A percentile compares a stretch with the other conserved stretches of the same genome.
Evolutionary conservation across 495 filamentous ascomycete genomes (phyloP).

Genomic region (Lasiosphaeris hirsuta): DNA sequence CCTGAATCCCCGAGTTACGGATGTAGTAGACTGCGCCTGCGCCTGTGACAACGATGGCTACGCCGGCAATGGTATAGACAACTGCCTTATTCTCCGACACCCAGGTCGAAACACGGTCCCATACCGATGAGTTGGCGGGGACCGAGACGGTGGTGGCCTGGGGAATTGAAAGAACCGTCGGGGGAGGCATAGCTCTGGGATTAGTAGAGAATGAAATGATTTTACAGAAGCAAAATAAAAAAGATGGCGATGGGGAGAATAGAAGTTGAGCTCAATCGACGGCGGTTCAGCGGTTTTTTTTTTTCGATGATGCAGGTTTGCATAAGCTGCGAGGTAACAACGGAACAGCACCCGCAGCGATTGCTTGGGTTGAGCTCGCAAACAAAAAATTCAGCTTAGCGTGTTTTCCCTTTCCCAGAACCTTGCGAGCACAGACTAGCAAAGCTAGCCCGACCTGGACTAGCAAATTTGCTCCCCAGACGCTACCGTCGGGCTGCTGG

Average conservation of each 20-base stretch:
- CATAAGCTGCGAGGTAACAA: conserved; percentile 15
- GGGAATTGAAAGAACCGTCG: conserved; percentile 38
- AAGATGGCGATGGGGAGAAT: conserved; percentile 4
- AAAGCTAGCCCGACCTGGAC: no score
- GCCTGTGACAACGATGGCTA: conserved; percentile 83
- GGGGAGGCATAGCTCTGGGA: conserved; percentile 36
- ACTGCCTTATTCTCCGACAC: conserved; percentile 90
- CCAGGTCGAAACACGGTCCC: conserved; percentile 88
- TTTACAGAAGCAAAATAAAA: conserved; percentile 5
- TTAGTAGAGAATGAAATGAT: neutral
- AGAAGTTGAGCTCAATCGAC: conserved; percentile 2
- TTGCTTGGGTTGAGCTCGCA: conserved; percentile 9
- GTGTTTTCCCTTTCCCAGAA: conserved; percentile 5
- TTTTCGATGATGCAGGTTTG: conserved; percentile 25
- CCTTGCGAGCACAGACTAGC: neutral
- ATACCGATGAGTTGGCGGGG: conserved; percentile 61
- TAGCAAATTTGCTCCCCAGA: no score
- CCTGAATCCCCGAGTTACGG: conserved; percentile 42
- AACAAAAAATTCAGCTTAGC: conserved; percentile 19
- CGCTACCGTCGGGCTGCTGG: no score
- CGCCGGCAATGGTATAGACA: conserved; percentile 93
- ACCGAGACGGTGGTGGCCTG: conserved; percentile 34
- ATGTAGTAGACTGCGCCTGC: conserved; percentile 93
- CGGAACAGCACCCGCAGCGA: conserved; percentile 4
- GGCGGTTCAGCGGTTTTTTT: neutral